Evolutionary conservation across 169 alveolate genomes (phyloP).

Genomic region (Plasmodium knowlesi): DNA sequence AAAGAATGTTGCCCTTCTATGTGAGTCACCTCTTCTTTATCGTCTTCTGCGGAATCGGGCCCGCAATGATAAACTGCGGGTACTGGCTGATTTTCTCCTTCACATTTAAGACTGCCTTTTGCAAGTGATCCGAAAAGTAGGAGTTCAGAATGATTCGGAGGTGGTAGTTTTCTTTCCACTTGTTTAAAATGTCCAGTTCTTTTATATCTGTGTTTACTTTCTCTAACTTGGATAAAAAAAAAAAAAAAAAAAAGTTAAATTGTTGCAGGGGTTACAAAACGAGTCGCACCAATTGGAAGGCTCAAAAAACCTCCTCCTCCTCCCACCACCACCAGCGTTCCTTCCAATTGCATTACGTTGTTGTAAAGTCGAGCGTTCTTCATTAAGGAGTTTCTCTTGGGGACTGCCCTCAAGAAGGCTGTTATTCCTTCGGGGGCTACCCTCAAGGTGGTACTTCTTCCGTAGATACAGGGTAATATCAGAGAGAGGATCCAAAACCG

Average conservation of each 20-base stretch:
- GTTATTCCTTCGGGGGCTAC: not conserved
- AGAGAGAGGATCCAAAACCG: not conserved
- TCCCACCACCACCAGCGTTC: too few relatives aligned
- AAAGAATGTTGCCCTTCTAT: not conserved
- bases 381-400: not conserved
- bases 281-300: not conserved
- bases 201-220: slow-evolving; percentile 43
- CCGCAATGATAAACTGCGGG: slow-evolving; percentile 57
- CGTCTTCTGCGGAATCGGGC: slow-evolving; percentile 68
- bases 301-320: too few relatives aligned
- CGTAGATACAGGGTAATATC: slow-evolving; percentile 4
- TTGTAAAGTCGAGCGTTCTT: slow-evolving; percentile 7
- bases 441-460: slow-evolving; percentile 21
- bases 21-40: slow-evolving; percentile 44
- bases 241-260: not conserved
- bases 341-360: slow-evolving; percentile 35
- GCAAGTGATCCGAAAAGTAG: slow-evolving; percentile 70
- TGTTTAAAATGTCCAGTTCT: slow-evolving; percentile 52
- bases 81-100: slow-evolving; percentile 50
- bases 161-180: slow-evolving; percentile 68
- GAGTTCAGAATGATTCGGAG: slow-evolving; percentile 43
- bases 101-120: slow-evolving; percentile 57
- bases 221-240: not conserved
- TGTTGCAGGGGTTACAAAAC: not conserved
- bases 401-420: not conserved